Evolutionary conservation across 345 rosid species (phyloP), one percentile per base, ranked within the genome.

Genomic region (Aquilaria malaccensis): DNA sequence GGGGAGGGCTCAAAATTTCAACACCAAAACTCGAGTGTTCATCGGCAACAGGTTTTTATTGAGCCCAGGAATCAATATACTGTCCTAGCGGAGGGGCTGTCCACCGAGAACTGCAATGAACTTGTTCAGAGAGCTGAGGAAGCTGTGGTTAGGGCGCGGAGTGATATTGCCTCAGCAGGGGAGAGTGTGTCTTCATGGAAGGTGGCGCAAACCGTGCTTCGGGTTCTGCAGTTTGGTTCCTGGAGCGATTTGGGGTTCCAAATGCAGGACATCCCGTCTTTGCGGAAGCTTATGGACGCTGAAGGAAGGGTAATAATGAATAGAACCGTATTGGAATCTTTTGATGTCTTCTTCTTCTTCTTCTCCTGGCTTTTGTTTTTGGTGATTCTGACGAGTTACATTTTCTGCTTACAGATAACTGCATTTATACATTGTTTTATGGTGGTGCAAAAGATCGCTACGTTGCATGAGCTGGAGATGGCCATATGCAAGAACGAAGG

Each of bases 401-500:
- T 22, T 49, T 56, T 61, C 51, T 41, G 57, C 59, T 61, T 72
- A 54, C 74, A 92, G 98, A 71, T 92, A 60, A 85, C 89, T 82
- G 86, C 95, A 10, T 92, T 85, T 77, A 87, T 92, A 62, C 89
- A 85, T 69, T 92, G 98, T 79, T 92, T 77, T 61, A 81, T 85
- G 50, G 91, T 77, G 62, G 92, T 81, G 41, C 69, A 85, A 72
- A 77, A 73, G 59, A 81, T 92, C 7, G 78, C 88, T 59, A 76
- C 97, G 30, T 67, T 92, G 72, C 70, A 83, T 77, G 98, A 92
- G 67, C 74, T 92, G 86, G 84, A 89, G 70, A 69, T 63, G 68
- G 95, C 84, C 31, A 74, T 89, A 30, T 87, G 98, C 68, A 65
- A 74, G 58, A 83, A 70, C 66, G 95, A 89, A 78, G 82, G 85